Percentiles rank a stretch among this genome's conserved stretches.
Conservation (phyloP, 345 rosid genomes). For the Linum usitatissimum region DNA sequence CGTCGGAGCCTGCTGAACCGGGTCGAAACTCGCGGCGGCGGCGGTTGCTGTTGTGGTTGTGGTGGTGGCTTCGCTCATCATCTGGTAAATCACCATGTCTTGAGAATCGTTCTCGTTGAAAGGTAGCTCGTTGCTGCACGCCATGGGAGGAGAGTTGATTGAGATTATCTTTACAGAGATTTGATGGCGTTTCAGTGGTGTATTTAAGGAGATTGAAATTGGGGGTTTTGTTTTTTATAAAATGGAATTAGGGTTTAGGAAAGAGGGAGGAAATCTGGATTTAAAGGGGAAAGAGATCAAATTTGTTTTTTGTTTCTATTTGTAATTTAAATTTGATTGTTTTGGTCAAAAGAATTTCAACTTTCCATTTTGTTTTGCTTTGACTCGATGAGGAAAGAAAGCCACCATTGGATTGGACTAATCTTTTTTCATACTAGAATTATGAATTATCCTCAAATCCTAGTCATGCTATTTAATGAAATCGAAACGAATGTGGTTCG, state of each 20-base stretch:
- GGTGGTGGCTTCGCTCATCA: slow-evolving; percentile 28
- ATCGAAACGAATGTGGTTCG: neutral
- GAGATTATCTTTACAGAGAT: neutral
- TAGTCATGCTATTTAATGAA: neutral
- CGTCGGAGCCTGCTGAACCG: slow-evolving; percentile 20
- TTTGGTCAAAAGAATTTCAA: too few species aligned
- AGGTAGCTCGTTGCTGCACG: slow-evolving; percentile 33
- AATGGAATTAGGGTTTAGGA: neutral
- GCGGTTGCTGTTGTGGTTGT: slow-evolving; percentile 1
- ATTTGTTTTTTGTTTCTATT: neutral
- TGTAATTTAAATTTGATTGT: too few species aligned
- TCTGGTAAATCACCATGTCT: slow-evolving; percentile 55
- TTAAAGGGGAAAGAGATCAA: neutral
- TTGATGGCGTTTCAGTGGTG: neutral
- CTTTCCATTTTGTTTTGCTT: neutral
- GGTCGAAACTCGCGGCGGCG: slow-evolving; percentile 6
- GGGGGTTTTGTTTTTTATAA: neutral
- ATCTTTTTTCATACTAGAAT: too few species aligned
- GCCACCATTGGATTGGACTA: neutral
- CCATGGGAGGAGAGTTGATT: slow-evolving; percentile 15
- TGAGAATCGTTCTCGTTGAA: slow-evolving; percentile 61
- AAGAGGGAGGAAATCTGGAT: too few species aligned
- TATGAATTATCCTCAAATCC: too few species aligned
- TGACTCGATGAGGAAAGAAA: neutral
- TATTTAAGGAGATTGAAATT: neutral